A percentile compares a stretch with the other conserved stretches of the same genome.
phyloP scores from a whole-genome alignment of 192 early-diverging fungal genomes.

The Chytriomyces confervae region DNA sequence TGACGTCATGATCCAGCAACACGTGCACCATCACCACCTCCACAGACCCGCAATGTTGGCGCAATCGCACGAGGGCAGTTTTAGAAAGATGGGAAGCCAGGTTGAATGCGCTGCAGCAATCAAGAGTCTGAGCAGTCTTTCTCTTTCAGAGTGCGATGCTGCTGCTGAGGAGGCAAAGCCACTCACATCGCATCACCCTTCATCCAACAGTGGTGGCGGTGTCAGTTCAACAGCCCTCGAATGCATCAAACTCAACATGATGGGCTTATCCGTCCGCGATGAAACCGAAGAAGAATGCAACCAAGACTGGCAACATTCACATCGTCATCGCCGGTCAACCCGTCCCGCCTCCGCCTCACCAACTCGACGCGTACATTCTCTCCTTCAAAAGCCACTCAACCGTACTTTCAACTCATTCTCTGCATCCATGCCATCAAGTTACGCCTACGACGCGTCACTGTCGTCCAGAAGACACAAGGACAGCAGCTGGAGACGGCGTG shows the following conservation, averaged over 20 bases:
- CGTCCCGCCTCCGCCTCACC: not conserved
- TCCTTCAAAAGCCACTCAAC: too few relatives aligned
- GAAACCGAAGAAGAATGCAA: not conserved
- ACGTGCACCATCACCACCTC: not conserved
- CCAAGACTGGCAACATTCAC: not conserved
- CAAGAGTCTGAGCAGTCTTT: not conserved
- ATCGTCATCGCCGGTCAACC: not conserved
- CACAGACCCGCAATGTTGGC: not conserved
- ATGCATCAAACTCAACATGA: conserved; percentile 22
- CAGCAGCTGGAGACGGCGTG: not conserved
- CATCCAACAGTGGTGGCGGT: not conserved
- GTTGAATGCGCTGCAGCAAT: not conserved
- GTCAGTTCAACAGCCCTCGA: not conserved
- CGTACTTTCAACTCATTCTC: too few relatives aligned
- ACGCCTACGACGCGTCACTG: too few relatives aligned
- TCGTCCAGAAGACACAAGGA: not conserved
- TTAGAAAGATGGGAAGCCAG: not conserved
- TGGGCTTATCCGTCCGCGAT: conserved; percentile 9
- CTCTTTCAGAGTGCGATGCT: not conserved
- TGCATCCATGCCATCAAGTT: too few relatives aligned
- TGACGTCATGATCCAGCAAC: not conserved
- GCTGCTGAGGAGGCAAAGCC: not conserved
- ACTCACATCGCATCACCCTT: not conserved
- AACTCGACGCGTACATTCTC: not conserved
- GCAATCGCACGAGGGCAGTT: too few relatives aligned